A percentile compares a stretch with the other conserved stretches of the same genome.
Evolutionary conservation across 768 basidiomycete genomes (phyloP).

Genomic region (Obba rivulosa): DNA sequence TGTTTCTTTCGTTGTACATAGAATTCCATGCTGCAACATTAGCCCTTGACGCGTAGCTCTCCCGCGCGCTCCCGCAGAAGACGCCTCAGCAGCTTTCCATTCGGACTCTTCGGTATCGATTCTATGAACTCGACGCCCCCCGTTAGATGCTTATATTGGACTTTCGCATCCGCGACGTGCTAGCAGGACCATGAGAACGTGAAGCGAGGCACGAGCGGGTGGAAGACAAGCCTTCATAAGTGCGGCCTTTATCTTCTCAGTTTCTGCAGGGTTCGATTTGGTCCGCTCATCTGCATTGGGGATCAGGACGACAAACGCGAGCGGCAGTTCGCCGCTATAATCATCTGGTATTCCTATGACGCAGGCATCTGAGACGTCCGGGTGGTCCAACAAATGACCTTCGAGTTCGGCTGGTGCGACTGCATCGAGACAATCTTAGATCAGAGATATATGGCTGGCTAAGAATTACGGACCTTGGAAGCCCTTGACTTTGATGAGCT

Average conservation of each 20-base stretch:
- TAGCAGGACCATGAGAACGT: background rate
- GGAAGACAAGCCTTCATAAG: constrained; percentile 49
- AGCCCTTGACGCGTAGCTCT: constrained; percentile 7
- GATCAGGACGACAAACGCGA: constrained; percentile 58
- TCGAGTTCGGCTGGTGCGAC: constrained; percentile 73
- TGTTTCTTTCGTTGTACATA: too few relatives aligned
- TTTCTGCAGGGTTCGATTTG: constrained; percentile 26
- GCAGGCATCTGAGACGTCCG: constrained; percentile 55
- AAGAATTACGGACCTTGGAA: constrained; percentile 37
- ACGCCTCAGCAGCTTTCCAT: constrained; percentile 26
- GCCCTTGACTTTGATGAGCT: constrained; percentile 64
- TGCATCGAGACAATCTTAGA: background rate
- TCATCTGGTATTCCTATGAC: constrained; percentile 66
- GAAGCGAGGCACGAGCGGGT: background rate
- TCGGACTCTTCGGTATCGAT: constrained; percentile 27
- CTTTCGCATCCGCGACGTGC: constrained; percentile 22
- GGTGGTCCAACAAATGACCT: constrained; percentile 55
- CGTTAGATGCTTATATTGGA: constrained; percentile 32
- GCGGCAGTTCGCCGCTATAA: constrained; percentile 65
- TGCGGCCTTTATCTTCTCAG: constrained; percentile 32
- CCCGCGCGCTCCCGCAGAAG: constrained; percentile 21
- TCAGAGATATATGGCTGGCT: background rate
- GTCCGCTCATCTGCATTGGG: constrained; percentile 13
- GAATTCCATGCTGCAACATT: too few relatives aligned
- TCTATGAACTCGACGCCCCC: constrained; percentile 35